Base-by-base conservation (phyloP, 176 grass and related monocot species). In the Carex pumila region DNA sequence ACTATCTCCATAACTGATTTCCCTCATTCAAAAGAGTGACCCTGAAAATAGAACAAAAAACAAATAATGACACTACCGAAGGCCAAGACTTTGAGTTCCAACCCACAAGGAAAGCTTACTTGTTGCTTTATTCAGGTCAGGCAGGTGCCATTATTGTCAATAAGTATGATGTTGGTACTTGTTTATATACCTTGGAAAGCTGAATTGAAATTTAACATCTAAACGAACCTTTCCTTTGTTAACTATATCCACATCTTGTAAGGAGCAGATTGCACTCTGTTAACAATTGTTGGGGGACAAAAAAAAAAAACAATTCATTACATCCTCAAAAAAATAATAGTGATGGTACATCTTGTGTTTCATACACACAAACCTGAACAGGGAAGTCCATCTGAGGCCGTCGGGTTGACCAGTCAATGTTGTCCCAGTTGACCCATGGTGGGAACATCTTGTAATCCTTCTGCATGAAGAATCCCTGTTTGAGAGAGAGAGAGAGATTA, bases 401-500 rank as follows among this genome's bases (percentile, higher is more conserved):
- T 84, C 94, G 89, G 71, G 88, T 91, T 21, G 91, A 88, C 94
- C 94, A 97, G 47, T 92, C 65, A 87, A 94, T 97, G 78, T 94
- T 97, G 79, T 97, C 90, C 94, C 94, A 97, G 11, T 97, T 85
- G 41, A 97, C 94, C 0, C 90, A 87, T 50, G 94, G 94, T 53
- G 94, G 94, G 86, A 97, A 97, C 94, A 92, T 94, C 86, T 97
- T 97, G 82, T 97, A 97, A 88, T 97, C 94, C 83, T 94, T 97
- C 89, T 97, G 94, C 52, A 81, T 86, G 85, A 94, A 97, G 61
- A 97, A 97, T 0, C 94, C 94, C 94, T 97, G 84, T 9, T 81
- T 61, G 71, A 83, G 61, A 85, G 65, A 65, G 63, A 3, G 9
- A 34, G 32, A 34, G 32, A 34, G 60, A 91, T 68, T 84, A 84